Percentiles rank a stretch among this genome's conserved stretches.
These are phyloP conservation scores for Circinella umbellata DNA, from an alignment of 371 early-diverging fungal genomes.

Conservation along the genomic window DNA sequence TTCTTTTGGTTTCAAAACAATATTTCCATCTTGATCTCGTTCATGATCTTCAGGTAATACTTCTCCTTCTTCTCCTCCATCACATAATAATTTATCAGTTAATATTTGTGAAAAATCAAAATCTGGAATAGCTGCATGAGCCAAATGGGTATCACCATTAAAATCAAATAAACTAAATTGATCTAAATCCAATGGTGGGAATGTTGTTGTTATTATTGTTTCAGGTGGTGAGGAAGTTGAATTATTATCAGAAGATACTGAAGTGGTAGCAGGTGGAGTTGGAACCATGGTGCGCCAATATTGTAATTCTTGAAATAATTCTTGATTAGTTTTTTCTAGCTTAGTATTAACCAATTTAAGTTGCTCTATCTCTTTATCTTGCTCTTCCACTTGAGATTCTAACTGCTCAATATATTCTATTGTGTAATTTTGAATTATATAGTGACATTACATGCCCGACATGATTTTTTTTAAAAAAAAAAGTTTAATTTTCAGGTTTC, in stretches of 20 bases:
- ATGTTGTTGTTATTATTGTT: background rate
- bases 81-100: constrained; percentile 5
- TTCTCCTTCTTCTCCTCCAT: background rate
- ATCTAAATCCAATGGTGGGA: constrained; percentile 12
- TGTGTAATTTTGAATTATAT: too few species aligned
- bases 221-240: background rate
- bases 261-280: constrained; percentile 5
- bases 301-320: constrained; percentile 14
- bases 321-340: constrained; percentile 15
- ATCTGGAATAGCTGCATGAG: constrained; percentile 21
- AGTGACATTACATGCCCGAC: too few species aligned
- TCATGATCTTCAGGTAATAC: background rate
- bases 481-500: background rate
- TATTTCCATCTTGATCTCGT: background rate
- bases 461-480: too few species aligned
- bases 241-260: background rate
- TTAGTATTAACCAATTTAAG: constrained; percentile 14
- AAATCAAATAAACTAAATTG: constrained; percentile 16
- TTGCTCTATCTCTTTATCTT: constrained; percentile 22
- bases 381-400: constrained; percentile 18
- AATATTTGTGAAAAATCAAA: constrained; percentile 21
- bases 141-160: constrained; percentile 1
- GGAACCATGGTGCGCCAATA: constrained; percentile 11
- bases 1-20: background rate
- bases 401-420: constrained; percentile 28